These are phyloP conservation scores for Globisporangium polare DNA, from an alignment of 352 stramenopile genomes.

Conservation along the genomic window DNA sequence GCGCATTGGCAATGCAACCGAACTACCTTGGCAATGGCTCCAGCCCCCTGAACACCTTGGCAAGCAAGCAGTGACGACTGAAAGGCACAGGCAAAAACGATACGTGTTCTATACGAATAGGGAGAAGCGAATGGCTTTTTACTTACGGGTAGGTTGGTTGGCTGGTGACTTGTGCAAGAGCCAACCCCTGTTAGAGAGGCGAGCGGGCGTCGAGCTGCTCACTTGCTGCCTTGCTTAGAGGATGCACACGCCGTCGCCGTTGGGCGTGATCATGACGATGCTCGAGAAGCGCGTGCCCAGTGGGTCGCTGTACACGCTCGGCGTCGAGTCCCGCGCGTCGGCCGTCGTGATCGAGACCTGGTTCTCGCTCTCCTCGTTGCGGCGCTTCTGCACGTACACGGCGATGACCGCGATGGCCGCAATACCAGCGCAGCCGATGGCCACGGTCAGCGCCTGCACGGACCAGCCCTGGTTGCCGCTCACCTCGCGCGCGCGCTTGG, in stretches of 20 bases:
- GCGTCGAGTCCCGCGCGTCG: slow-evolving; percentile 37
- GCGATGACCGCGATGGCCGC: slow-evolving; percentile 48
- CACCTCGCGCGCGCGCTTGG: slow-evolving; percentile 32
- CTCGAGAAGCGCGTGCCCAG: slow-evolving; percentile 78
- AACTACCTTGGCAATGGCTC: neutral
- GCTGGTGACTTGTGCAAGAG: no score
- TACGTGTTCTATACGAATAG: slow-evolving; percentile 1
- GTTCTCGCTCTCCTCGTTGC: slow-evolving; percentile 19
- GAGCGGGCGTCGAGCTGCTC: no score
- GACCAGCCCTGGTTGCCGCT: slow-evolving; percentile 15
- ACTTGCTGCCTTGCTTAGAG: slow-evolving; percentile 27
- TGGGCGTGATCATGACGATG: slow-evolving; percentile 85
- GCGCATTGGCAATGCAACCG: neutral
- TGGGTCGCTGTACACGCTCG: slow-evolving; percentile 74
- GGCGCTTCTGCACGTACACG: slow-evolving; percentile 43
- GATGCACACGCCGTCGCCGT: slow-evolving; percentile 76
- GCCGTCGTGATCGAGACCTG: slow-evolving; percentile 32
- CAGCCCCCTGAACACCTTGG: neutral
- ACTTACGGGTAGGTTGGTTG: neutral
- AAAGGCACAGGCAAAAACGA: neutral
- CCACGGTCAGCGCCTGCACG: slow-evolving; percentile 14
- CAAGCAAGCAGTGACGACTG: neutral
- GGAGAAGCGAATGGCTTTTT: neutral
- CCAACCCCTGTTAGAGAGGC: no score
- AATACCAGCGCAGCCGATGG: slow-evolving; percentile 27